These are phyloP conservation scores for Blakeslea trispora DNA, from an alignment of 371 early-diverging fungal species.

Conservation along the genomic window DNA sequence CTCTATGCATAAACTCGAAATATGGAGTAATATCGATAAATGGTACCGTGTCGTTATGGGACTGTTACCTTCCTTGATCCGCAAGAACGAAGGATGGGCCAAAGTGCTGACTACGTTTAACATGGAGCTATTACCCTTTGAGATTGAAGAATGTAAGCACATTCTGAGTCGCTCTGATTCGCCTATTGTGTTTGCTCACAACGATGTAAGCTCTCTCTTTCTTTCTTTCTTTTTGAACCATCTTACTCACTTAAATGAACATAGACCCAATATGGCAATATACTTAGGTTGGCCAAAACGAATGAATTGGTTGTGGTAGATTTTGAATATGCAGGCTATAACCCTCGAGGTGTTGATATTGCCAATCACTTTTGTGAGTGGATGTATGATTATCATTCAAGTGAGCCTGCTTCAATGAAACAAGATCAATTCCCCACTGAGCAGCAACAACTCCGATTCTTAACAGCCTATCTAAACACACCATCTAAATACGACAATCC, in stretches of 20 bases:
- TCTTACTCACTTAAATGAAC: too few species aligned
- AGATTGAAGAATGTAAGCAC: slow-evolving; percentile 52
- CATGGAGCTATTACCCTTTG: slow-evolving; percentile 41
- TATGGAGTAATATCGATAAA: slow-evolving; percentile 65
- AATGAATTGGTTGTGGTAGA: slow-evolving; percentile 75
- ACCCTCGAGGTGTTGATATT: slow-evolving; percentile 81
- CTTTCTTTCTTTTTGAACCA: too few species aligned
- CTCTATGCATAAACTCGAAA: slow-evolving; percentile 45
- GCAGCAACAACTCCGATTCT: slow-evolving; percentile 61
- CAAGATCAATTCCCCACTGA: slow-evolving; percentile 59
- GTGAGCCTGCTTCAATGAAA: slow-evolving; percentile 56
- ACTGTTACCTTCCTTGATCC: slow-evolving; percentile 19
- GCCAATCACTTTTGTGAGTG: slow-evolving; percentile 93
- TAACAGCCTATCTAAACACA: slow-evolving; percentile 67
- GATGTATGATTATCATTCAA: slow-evolving; percentile 80
- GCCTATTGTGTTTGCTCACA: slow-evolving; percentile 84
- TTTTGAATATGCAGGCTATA: slow-evolving; percentile 91
- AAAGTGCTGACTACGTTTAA: slow-evolving; percentile 34
- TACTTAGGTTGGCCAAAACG: slow-evolving; percentile 58
- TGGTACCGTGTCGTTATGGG: slow-evolving; percentile 54
- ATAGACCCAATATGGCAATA: slow-evolving; percentile 88
- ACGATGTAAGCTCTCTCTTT: slow-evolving; percentile 77
- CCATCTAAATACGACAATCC: slow-evolving; percentile 25
- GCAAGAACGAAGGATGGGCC: slow-evolving; percentile 22
- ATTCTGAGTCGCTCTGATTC: slow-evolving; percentile 41